Percentiles rank a stretch among this genome's conserved stretches.
Evolutionary conservation across 495 filamentous ascomycete species (phyloP).

Genomic region (Articulospora tetracladia): DNA sequence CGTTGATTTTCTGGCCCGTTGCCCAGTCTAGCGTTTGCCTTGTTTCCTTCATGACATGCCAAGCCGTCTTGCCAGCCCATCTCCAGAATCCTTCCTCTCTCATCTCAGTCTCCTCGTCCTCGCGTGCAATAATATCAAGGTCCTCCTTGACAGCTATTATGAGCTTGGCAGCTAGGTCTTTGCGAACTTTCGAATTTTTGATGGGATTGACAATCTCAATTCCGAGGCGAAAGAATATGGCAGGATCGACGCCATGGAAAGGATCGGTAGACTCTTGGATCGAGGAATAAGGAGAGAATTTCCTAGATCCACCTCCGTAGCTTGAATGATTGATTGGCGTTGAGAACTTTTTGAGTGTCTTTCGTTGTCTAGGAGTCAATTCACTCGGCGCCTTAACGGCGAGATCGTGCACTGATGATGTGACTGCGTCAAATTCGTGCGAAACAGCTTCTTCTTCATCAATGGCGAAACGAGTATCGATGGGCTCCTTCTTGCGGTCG

Average conservation of each 20-base stretch:
- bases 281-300: not conserved
- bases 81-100: slow-evolving; percentile 24
- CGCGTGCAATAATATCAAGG: slow-evolving; percentile 17
- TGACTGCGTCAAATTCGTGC: not conserved
- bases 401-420: not conserved
- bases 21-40: slow-evolving; percentile 24
- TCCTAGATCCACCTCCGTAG: slow-evolving; percentile 10
- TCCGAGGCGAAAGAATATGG: slow-evolving; percentile 24
- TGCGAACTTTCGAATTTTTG: slow-evolving; percentile 14
- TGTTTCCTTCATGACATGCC: slow-evolving; percentile 8
- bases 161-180: slow-evolving; percentile 19
- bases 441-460: slow-evolving; percentile 1
- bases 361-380: slow-evolving; percentile 21
- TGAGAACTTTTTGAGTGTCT: slow-evolving; percentile 9
- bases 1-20: slow-evolving; percentile 18
- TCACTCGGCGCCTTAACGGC: slow-evolving; percentile 1
- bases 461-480: not conserved
- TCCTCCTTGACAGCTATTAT: slow-evolving; percentile 21
- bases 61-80: slow-evolving; percentile 22
- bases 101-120: slow-evolving; percentile 16
- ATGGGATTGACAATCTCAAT: slow-evolving; percentile 13
- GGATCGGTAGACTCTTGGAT: not conserved
- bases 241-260: slow-evolving; percentile 16
- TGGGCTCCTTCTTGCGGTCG: slow-evolving; percentile 6
- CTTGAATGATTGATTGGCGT: slow-evolving; percentile 6